Evolutionary conservation across 2,329 filamentous ascomycete species (phyloP), one percentile per base, ranked within the genome.

Genomic region (Diaporthe caulivora): DNA sequence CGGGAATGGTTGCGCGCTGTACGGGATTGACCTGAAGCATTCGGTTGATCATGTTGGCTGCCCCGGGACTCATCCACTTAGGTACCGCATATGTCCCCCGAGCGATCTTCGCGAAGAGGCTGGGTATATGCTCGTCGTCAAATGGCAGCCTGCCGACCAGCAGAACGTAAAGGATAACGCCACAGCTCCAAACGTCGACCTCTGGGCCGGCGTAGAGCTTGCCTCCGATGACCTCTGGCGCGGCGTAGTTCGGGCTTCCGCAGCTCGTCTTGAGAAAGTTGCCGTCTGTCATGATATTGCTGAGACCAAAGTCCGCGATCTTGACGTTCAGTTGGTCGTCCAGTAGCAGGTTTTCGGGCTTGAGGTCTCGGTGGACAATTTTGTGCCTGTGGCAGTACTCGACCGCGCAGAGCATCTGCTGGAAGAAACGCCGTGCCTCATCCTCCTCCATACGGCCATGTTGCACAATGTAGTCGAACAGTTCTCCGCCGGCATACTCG

Each of bases 251-350:
- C 54, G 97, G 97, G 81, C 96, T 98, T 70, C 97, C 97, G 80
- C 97, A 99, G 82, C 95, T 98, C 1, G 97, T 99, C 86, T 98
- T 98, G 79, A 99, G 90, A 81, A 99, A 99, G 82, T 99, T 99
- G 34, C 97, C 97, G 81, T 99, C 97, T 0, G 97, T 98, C 97
- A 99, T 99, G 85, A 99, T 99, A 82, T 99, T 99, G 86, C 96
- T 98, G 72, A 99, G 88, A 73, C 97, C 97, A 78, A 99, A 99
- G 84, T 99, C 97, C 79, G 97, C 97, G 85, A 99, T 99, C 87
- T 99, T 99, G 84, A 99, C 96, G 80, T 99, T 98, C 80, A 98
- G 92, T 74, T 97, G 93, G 77, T 97, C 94, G 84, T 99, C 97
- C 68, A 99, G 91, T 55, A 99, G 90, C 64, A 99, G 86, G 81